Evolutionary conservation across 768 basidiomycete species (phyloP).

Genomic region (Udeniomyces megalosporus): DNA sequence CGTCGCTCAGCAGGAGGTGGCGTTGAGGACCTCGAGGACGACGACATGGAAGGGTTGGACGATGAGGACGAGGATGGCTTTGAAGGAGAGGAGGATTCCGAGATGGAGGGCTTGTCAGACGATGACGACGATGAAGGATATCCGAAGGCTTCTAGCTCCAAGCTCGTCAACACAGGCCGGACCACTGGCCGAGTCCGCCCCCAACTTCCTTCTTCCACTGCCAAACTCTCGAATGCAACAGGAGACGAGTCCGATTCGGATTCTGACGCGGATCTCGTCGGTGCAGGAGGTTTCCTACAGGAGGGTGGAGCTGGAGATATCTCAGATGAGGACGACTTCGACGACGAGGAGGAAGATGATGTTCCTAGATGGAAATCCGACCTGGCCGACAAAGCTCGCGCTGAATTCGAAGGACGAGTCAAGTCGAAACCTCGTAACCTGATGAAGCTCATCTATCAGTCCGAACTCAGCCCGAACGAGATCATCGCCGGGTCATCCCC

Average conservation of each 20-base stretch:
- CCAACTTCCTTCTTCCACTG: constrained; percentile 2
- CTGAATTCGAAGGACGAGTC: constrained; percentile 34
- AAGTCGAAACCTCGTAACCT: constrained; percentile 47
- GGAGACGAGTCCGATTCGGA: constrained; percentile 27
- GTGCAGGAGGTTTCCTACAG: constrained; percentile 36
- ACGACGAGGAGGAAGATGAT: constrained; percentile 35
- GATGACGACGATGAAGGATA: constrained; percentile 23
- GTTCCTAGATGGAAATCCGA: constrained; percentile 61
- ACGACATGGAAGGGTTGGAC: constrained; percentile 19
- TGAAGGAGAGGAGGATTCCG: constrained; percentile 30
- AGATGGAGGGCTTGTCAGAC: constrained; percentile 17
- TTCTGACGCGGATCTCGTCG: constrained; percentile 26
- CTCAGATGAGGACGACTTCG: constrained; percentile 30
- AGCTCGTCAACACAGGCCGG: constrained; percentile 5
- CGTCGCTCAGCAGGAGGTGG: constrained; percentile 21
- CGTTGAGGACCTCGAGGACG: constrained; percentile 28
- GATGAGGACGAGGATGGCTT: constrained; percentile 25
- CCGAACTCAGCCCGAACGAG: constrained; percentile 49
- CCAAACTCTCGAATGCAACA: constrained; percentile 25
- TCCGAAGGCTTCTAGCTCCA: constrained; percentile 9
- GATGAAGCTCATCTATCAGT: constrained; percentile 69
- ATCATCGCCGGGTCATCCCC: constrained; percentile 32
- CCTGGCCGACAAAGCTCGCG: constrained; percentile 39
- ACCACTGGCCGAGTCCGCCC: constrained; percentile 2
- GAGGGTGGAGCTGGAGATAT: constrained; percentile 40